Base-by-base conservation (phyloP, 345 rosid species). In the Camelina laxa region DNA sequence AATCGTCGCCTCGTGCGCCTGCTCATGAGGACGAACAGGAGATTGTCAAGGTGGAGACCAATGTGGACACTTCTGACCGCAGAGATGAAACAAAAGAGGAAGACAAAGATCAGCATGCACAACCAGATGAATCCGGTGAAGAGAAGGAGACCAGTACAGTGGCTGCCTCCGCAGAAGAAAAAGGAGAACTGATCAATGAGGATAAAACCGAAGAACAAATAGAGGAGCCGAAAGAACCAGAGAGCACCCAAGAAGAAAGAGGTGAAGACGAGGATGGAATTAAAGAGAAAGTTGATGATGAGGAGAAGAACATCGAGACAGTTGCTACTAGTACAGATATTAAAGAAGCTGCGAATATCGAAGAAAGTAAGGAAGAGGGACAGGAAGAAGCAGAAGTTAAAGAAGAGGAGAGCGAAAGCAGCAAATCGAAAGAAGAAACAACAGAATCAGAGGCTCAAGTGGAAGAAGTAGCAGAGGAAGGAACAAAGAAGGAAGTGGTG, bases 381-480 rank as follows among this genome's bases (percentile, higher is more conserved):
- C 74, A 47, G 48, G 53, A 48, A 39, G 74, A 20, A 33, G 47
- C 36, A 55, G 65, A 69, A 74, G 59, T 9, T 17, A 56, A 63
- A 70, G 67, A 65, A 6, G 76, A 70, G 7, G 80, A 64, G 61
- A 63, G 69, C 36, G 20, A 73, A 67, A 70, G 31, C 66, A 75
- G 47, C 57, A 31, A 50, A 30, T 69, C 15, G 5, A 48, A 24
- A 24, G 62, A 67, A 65, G 64, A 9, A 71, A 39, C 72, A 39
- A 57, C 63, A 53, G 81, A 58, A 62, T 35, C 80, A 69, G 55
- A 69, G 55, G 36, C 75, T 82, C 47, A 86, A 75, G 81, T 57
- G 72, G 87, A 86, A 86, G 84, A 83, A 69, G n/a, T 16, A 53
- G 39, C 88, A 84, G 80, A 51, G 64, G 78, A 17, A 15, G 74